phyloP scores from a whole-genome alignment of 306 rosid species.

The Spatholobus suberectus region DNA sequence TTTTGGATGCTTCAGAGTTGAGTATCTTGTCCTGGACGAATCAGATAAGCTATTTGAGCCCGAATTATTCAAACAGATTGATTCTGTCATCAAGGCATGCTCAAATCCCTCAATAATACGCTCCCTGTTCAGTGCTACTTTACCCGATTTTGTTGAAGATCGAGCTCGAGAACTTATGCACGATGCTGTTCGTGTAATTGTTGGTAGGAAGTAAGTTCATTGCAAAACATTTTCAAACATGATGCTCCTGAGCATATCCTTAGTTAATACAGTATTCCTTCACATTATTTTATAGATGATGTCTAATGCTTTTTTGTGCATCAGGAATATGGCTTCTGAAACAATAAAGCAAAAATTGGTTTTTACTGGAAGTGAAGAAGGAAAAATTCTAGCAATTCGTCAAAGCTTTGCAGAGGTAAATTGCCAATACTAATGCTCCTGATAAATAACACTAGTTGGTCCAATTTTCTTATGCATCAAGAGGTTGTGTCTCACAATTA shows the following conservation, averaged over 20 bases:
- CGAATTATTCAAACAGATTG: constrained; percentile 81
- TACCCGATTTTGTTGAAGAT: constrained; percentile 95
- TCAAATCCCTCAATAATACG: constrained; percentile 87
- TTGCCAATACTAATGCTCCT: constrained; percentile 28
- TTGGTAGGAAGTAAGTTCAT: constrained; percentile 89
- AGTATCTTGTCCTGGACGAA: constrained; percentile 92
- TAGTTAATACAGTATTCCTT: not conserved
- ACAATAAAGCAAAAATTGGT: constrained; percentile 82
- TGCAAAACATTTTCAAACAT: constrained; percentile 22
- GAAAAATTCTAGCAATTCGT: constrained; percentile 87
- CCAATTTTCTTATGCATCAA: constrained; percentile 13
- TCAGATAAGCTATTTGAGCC: constrained; percentile 98
- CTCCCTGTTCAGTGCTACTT: constrained; percentile 92
- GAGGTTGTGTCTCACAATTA: constrained; percentile 21
- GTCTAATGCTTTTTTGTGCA: constrained; percentile 39
- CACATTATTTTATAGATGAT: constrained; percentile 7
- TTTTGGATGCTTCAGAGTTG: constrained; percentile 70
- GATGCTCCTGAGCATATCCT: constrained; percentile 9
- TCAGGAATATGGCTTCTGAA: constrained; percentile 93
- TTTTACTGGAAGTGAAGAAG: constrained; percentile 95
- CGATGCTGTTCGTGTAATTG: constrained; percentile 92
- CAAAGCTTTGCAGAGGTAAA: constrained; percentile 92
- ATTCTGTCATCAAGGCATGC: constrained; percentile 85
- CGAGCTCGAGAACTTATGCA: constrained; percentile 95
- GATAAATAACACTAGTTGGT: not conserved